Evolutionary conservation across 495 filamentous ascomycete genomes (phyloP).

Genomic region (Bacidia rubella): DNA sequence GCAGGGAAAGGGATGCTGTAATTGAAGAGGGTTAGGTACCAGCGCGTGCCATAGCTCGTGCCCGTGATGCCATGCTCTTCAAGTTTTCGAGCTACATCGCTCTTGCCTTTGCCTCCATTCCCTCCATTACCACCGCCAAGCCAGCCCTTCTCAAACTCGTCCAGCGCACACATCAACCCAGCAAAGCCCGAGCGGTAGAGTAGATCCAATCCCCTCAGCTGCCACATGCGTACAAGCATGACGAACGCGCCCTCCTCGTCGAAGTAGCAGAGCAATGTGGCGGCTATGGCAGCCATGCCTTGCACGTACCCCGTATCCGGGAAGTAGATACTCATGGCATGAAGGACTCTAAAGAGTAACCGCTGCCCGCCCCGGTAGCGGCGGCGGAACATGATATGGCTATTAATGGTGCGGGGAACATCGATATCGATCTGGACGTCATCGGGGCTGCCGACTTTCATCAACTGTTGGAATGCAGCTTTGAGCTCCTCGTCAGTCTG

Average conservation of each 20-base stretch:
- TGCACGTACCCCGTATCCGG: constrained; percentile 93
- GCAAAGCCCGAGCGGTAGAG: constrained; percentile 76
- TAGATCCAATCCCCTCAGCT: constrained; percentile 68
- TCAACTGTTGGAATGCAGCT: constrained; percentile 51
- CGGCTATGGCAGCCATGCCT: constrained; percentile 89
- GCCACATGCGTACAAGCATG: constrained; percentile 88
- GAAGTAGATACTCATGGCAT: constrained; percentile 81
- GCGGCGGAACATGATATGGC: constrained; percentile 94
- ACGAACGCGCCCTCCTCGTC: constrained; percentile 91
- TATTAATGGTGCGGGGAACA: constrained; percentile 86
- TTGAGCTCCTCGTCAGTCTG: constrained; percentile 60
- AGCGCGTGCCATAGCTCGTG: constrained; percentile 87
- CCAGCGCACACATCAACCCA: constrained; percentile 75
- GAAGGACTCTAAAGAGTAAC: constrained; percentile 82
- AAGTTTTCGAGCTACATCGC: constrained; percentile 53
- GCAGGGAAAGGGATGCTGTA: constrained; percentile 91
- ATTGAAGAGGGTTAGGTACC: constrained; percentile 98
- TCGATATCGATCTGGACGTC: constrained; percentile 97
- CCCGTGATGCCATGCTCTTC: constrained; percentile 56
- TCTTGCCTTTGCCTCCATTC: constrained; percentile 56
- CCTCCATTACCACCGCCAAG: constrained; percentile 28
- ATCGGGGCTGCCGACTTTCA: constrained; percentile 63
- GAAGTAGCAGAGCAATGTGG: constrained; percentile 90
- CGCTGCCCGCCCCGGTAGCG: constrained; percentile 86
- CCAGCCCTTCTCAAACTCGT: constrained; percentile 83